Percentiles rank a stretch among this genome's conserved stretches.
Evolutionary conservation across 176 grass and related monocot genomes (phyloP).

Genomic region (Bolboschoenus planiculmis): DNA sequence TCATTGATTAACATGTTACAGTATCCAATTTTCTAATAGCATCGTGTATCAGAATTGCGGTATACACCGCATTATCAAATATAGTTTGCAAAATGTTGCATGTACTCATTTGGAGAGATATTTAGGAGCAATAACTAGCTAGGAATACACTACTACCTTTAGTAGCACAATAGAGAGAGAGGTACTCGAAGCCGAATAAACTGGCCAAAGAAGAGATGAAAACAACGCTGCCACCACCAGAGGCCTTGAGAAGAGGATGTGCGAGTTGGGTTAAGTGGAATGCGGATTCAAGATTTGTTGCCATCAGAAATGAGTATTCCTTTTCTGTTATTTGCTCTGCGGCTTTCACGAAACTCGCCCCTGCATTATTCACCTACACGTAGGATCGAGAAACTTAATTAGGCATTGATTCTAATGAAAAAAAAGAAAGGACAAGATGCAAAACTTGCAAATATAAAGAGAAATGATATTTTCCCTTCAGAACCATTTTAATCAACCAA

Average conservation of each 20-base stretch:
- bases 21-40: background rate
- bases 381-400: background rate
- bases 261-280: conserved; percentile 36
- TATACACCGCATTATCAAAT: background rate
- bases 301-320: conserved; percentile 30
- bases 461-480: background rate
- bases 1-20: too few relatives aligned
- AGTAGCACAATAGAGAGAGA: conserved; percentile 15
- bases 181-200: background rate
- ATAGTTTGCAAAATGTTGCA: background rate
- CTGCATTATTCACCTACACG: conserved; percentile 37
- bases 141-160: conserved; percentile 22
- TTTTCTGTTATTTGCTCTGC: conserved; percentile 16
- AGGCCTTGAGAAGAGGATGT: conserved; percentile 25
- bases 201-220: conserved; percentile 23
- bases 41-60: background rate
- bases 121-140: background rate
- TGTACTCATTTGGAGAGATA: background rate
- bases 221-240: conserved; percentile 21
- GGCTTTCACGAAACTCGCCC: background rate
- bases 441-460: too few relatives aligned
- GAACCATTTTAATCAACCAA: background rate
- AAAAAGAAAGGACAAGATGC: too few relatives aligned
- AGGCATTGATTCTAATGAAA: too few relatives aligned
- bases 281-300: conserved; percentile 38